Evolutionary conservation across 1,284 basidiomycete genomes (phyloP).

Genomic region (Apiotrichum sp.): DNA sequence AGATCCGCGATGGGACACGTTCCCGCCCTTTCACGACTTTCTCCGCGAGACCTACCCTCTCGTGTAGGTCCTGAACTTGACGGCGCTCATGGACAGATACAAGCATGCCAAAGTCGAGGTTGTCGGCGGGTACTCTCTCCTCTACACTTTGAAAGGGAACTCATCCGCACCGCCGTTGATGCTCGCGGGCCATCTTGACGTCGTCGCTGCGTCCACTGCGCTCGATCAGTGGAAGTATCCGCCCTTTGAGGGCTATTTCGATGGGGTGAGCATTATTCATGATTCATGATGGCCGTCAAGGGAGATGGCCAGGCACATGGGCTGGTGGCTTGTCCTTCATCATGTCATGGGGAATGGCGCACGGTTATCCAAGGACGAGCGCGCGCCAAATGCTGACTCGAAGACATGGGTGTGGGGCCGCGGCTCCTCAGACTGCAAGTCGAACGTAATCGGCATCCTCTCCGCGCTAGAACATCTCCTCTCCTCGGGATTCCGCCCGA

Average conservation of each 20-base stretch:
- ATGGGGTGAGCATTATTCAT: too few species aligned
- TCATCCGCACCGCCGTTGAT: conserved; percentile 7
- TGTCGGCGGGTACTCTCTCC: conserved; percentile 12
- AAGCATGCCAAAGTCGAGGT: conserved; percentile 5
- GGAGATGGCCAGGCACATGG: too few species aligned
- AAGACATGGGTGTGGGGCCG: conserved; percentile 18
- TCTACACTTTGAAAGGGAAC: conserved; percentile 10
- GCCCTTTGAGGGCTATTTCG: conserved; percentile 12
- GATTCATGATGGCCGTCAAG: too few species aligned
- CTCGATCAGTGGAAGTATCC: conserved; percentile 11
- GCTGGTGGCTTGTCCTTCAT: too few species aligned
- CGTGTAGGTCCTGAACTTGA: not conserved
- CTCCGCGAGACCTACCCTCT: conserved; percentile 10
- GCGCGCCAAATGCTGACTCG: too few species aligned
- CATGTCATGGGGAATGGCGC: too few species aligned
- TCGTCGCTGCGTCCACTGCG: conserved; percentile 2
- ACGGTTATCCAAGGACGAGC: too few species aligned
- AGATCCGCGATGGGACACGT: conserved; percentile 12
- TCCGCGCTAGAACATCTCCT: conserved; percentile 10
- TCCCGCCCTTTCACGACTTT: conserved; percentile 9
- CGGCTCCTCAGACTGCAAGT: conserved; percentile 15
- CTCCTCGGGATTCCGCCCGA: not conserved
- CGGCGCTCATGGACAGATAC: not conserved
- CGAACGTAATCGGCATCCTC: conserved; percentile 12
- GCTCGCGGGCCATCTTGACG: conserved; percentile 13